Percentiles rank a stretch among this genome's conserved stretches.
phyloP scores from a whole-genome alignment of 176 grass and related monocot species.

The Saccharum spontaneum region DNA sequence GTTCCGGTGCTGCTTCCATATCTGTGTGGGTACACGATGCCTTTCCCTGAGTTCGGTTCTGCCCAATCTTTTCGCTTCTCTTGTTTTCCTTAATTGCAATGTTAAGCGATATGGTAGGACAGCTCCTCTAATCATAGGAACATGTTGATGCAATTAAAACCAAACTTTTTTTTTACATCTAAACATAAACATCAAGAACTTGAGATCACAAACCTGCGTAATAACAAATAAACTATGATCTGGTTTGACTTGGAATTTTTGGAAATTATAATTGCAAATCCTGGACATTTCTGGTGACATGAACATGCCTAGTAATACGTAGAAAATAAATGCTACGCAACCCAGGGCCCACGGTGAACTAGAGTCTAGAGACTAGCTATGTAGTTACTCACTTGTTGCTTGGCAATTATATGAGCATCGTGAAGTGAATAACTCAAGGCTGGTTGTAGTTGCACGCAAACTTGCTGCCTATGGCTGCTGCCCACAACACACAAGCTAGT shows the following conservation, averaged over 20 bases:
- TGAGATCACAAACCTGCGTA: not conserved
- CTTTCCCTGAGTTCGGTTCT: not conserved
- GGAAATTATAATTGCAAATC: not conserved
- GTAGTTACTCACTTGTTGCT: not conserved
- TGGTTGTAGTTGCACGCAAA: not conserved
- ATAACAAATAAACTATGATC: constrained; percentile 2
- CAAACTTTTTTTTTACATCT: not conserved
- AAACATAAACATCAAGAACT: not conserved
- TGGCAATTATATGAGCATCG: not conserved
- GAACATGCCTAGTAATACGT: too few species aligned
- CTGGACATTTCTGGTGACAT: not conserved
- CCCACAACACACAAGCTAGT: not conserved
- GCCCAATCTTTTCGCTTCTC: not conserved
- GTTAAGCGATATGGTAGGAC: not conserved
- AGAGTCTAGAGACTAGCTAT: not conserved
- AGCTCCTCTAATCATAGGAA: not conserved
- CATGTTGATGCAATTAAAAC: not conserved
- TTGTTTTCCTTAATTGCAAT: not conserved
- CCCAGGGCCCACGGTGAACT: not conserved
- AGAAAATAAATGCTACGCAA: not conserved
- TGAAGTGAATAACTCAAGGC: not conserved
- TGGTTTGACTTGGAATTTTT: not conserved
- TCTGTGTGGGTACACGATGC: not conserved
- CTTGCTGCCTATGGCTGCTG: not conserved
- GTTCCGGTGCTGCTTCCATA: not conserved